These are phyloP conservation scores for Xerocomus cyaneibrunnescens DNA, from an alignment of 1,284 basidiomycete genomes.

Conservation along the genomic window DNA sequence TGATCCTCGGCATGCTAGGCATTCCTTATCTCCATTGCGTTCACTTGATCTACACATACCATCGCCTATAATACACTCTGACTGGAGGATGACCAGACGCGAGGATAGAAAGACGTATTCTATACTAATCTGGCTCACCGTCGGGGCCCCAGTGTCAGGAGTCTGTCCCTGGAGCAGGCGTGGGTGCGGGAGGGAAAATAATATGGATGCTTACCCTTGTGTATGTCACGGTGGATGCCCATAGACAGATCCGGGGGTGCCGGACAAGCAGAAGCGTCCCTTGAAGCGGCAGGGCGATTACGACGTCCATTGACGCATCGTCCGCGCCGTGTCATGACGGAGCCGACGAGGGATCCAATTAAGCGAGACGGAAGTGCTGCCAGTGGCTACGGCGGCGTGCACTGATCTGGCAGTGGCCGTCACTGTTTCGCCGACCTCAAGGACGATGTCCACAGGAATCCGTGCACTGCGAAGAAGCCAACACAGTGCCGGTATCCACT, in stretches of 20 bases:
- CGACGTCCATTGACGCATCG: slow-evolving; percentile 14
- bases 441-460: slow-evolving; percentile 5
- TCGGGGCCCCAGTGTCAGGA: slow-evolving; percentile 4
- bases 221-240: slow-evolving; percentile 21
- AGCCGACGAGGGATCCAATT: slow-evolving; percentile 25
- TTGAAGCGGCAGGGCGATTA: slow-evolving; percentile 18
- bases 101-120: slow-evolving; percentile 19
- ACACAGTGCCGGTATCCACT: slow-evolving; percentile 14
- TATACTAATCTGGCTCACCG: slow-evolving; percentile 30
- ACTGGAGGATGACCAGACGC: slow-evolving; percentile 8
- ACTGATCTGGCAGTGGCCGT: slow-evolving; percentile 1
- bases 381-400: slow-evolving; percentile 3
- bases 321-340: slow-evolving; percentile 15
- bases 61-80: slow-evolving; percentile 32
- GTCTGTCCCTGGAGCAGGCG: slow-evolving; percentile 28
- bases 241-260: slow-evolving; percentile 19
- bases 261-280: slow-evolving; percentile 14
- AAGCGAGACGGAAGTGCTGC: slow-evolving; percentile 17
- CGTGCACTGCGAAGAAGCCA: not conserved
- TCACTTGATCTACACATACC: slow-evolving; percentile 39
- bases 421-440: slow-evolving; percentile 1
- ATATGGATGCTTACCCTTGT: slow-evolving; percentile 21
- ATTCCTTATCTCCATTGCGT: slow-evolving; percentile 29
- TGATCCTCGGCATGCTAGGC: slow-evolving; percentile 15
- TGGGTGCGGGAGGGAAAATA: slow-evolving; percentile 28